Evolutionary conservation across 2,329 filamentous ascomycete species (phyloP).

Genomic region (Pseudogymnoascus sp.): DNA sequence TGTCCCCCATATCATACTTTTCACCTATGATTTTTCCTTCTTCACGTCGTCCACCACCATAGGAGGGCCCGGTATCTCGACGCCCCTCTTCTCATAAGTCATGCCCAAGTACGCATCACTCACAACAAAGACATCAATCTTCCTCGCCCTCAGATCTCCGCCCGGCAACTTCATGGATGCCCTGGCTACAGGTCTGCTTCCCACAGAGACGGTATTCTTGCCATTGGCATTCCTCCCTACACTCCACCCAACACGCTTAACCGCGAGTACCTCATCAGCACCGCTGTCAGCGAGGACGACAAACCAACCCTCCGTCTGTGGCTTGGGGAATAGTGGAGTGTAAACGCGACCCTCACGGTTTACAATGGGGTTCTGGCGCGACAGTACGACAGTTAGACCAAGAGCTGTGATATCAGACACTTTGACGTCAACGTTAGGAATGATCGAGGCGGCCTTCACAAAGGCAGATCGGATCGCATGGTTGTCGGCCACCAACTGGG

Average conservation of each 20-base stretch:
- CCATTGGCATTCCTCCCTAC: conserved; percentile 20
- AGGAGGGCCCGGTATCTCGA: conserved; percentile 24
- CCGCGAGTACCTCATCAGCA: conserved; percentile 68
- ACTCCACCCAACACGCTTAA: conserved; percentile 78
- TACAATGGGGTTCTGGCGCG: conserved; percentile 55
- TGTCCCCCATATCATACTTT: background rate
- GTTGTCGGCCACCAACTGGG: conserved; percentile 36
- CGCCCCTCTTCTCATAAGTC: conserved; percentile 31
- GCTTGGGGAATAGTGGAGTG: conserved; percentile 84
- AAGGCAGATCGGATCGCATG: conserved; percentile 27
- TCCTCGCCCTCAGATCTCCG: conserved; percentile 40
- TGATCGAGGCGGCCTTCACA: conserved; percentile 49
- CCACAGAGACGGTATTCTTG: conserved; percentile 29
- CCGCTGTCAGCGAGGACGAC: conserved; percentile 61
- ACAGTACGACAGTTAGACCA: conserved; percentile 54
- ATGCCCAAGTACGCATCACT: conserved; percentile 86
- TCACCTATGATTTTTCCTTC: conserved; percentile 11
- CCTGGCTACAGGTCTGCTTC: conserved; percentile 42
- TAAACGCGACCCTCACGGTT: conserved; percentile 67
- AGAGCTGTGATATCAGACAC: conserved; percentile 52
- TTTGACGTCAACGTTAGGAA: conserved; percentile 62
- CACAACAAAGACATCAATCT: conserved; percentile 64
- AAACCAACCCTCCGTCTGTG: conserved; percentile 92
- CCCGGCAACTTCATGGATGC: conserved; percentile 53
- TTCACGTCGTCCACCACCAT: conserved; percentile 13